Percentiles rank a stretch among this genome's conserved stretches.
These are phyloP conservation scores for Epithele typhae DNA, from an alignment of 768 basidiomycete genomes.

Conservation along the genomic window DNA sequence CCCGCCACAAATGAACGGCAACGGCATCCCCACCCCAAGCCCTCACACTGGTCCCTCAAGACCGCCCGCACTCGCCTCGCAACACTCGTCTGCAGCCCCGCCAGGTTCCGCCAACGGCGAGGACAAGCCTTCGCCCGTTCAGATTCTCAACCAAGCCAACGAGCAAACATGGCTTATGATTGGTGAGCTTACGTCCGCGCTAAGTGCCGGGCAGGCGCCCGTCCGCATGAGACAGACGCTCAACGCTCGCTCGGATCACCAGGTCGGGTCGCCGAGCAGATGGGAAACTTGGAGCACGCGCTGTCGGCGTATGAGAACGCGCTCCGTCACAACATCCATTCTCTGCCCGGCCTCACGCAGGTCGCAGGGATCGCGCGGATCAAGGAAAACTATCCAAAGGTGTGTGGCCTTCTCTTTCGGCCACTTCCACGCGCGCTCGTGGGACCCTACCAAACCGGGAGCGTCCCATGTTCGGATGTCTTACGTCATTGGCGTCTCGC, in stretches of 20 bases:
- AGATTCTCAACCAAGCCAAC: constrained; percentile 81
- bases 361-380: constrained; percentile 96
- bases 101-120: constrained; percentile 40
- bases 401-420: constrained; percentile 31
- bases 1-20: constrained; percentile 53
- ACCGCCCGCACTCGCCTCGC: constrained; percentile 13
- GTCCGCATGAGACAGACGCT: constrained; percentile 20
- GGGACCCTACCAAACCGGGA: too few relatives aligned
- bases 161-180: constrained; percentile 96
- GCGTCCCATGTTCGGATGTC: constrained; percentile 7
- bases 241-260: constrained; percentile 22
- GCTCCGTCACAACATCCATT: constrained; percentile 90
- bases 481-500: constrained; percentile 13
- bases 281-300: constrained; percentile 91
- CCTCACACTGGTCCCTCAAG: constrained; percentile 30
- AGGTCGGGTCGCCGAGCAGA: constrained; percentile 95
- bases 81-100: constrained; percentile 16
- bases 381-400: constrained; percentile 97
- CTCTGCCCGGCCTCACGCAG: constrained; percentile 85
- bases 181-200: constrained; percentile 64
- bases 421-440: background rate
- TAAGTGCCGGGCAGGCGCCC: constrained; percentile 8
- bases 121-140: constrained; percentile 43
- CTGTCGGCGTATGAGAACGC: constrained; percentile 93
- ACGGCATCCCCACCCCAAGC: constrained; percentile 40